Evolutionary conservation across 805 yeast genomes (phyloP).

Genomic region (Teunomyces aglyptinius): DNA sequence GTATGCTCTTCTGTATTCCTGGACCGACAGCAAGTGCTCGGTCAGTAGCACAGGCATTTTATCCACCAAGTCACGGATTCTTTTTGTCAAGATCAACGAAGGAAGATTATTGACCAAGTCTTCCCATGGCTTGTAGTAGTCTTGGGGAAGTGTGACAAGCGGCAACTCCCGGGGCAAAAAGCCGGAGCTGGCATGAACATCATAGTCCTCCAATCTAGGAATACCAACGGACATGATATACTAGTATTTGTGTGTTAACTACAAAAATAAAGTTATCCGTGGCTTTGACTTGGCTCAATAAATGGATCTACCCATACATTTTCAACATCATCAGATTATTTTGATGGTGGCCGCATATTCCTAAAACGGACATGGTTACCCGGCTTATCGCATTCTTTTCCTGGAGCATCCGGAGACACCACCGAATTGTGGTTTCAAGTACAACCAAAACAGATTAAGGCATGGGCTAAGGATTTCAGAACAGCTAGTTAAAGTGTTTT

Average conservation of each 20-base stretch:
- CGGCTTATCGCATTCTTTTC: background rate
- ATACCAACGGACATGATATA: slow-evolving; percentile 6
- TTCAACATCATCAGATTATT: background rate
- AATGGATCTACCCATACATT: background rate
- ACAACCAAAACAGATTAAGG: too few species aligned
- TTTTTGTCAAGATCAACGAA: slow-evolving; percentile 63
- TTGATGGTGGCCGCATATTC: background rate
- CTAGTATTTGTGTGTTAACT: too few species aligned
- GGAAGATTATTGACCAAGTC: slow-evolving; percentile 62
- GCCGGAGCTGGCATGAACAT: slow-evolving; percentile 68
- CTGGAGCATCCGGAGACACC: too few species aligned
- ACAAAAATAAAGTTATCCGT: too few species aligned
- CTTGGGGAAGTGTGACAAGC: slow-evolving; percentile 53
- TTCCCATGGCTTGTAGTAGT: slow-evolving; percentile 80
- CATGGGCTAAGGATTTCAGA: too few species aligned
- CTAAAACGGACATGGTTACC: background rate
- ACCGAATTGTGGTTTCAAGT: too few species aligned
- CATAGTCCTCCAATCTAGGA: slow-evolving; percentile 54
- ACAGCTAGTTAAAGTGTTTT: too few species aligned
- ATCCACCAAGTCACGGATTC: slow-evolving; percentile 64
- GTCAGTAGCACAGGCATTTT: slow-evolving; percentile 55
- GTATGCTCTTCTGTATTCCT: slow-evolving; percentile 76
- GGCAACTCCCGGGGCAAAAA: slow-evolving; percentile 76
- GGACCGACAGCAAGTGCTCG: slow-evolving; percentile 40
- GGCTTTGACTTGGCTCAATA: background rate